Conservation (phyloP, 345 rosid genomes). For the Dipteronia dyeriana region DNA sequence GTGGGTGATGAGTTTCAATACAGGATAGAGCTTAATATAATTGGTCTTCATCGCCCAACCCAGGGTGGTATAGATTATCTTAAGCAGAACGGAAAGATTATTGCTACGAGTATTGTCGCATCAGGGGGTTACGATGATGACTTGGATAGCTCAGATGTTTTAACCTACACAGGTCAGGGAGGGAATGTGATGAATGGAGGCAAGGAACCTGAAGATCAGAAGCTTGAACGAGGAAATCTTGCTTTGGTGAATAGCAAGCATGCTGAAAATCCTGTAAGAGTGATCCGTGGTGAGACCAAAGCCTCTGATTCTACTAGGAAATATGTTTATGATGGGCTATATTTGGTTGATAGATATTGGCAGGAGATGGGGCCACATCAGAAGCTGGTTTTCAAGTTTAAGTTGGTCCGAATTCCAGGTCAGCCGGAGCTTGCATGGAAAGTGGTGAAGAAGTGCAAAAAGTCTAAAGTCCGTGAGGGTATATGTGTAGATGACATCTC, state of each 20-base stretch:
- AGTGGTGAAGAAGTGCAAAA: conserved; percentile 58
- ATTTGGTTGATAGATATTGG: conserved; percentile 59
- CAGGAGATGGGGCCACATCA: conserved; percentile 62
- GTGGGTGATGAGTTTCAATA: conserved; percentile 86
- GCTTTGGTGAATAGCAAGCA: conserved; percentile 61
- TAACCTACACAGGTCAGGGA: conserved; percentile 80
- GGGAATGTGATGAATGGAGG: conserved; percentile 61
- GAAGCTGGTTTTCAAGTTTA: conserved; percentile 70
- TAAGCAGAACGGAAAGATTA: conserved; percentile 31
- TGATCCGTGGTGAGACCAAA: conserved; percentile 67
- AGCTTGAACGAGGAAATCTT: conserved; percentile 68
- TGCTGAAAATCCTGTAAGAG: conserved; percentile 59
- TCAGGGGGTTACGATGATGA: conserved; percentile 73
- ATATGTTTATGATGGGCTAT: conserved; percentile 79
- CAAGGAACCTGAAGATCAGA: conserved; percentile 74
- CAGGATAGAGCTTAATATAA: conserved; percentile 64
- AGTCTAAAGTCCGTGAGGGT: conserved; percentile 52
- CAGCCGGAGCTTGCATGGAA: conserved; percentile 90
- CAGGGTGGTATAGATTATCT: conserved; percentile 81
- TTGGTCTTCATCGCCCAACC: conserved; percentile 70
- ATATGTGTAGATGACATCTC: conserved; percentile 64
- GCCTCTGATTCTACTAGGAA: conserved; percentile 37
- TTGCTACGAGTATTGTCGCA: conserved; percentile 77
- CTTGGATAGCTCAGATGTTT: conserved; percentile 54
- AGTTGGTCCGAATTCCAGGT: conserved; percentile 56